phyloP scores from a whole-genome alignment of 768 basidiomycete species.

The Fistulinella prunicolor region DNA sequence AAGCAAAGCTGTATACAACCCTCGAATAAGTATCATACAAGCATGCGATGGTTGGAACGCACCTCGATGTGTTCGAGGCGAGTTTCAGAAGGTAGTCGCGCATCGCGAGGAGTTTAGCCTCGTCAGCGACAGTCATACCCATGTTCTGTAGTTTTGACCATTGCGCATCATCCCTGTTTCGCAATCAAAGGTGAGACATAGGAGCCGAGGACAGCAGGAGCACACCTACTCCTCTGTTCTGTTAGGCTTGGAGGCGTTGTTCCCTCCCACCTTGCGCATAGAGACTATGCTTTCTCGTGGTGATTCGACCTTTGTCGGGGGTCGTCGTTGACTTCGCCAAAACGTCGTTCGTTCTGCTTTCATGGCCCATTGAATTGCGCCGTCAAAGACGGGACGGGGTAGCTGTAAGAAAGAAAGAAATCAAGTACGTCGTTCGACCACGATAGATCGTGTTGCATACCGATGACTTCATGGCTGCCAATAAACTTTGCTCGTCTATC shows the following conservation, averaged over 20 bases:
- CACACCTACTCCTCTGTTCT: slow-evolving; percentile 78
- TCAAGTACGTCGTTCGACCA: background rate
- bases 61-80: slow-evolving; percentile 78
- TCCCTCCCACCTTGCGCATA: slow-evolving; percentile 50
- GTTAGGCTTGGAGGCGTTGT: slow-evolving; percentile 40
- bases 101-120: slow-evolving; percentile 84
- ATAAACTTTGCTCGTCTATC: slow-evolving; percentile 71
- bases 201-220: background rate
- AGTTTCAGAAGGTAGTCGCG: slow-evolving; percentile 85
- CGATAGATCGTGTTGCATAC: slow-evolving; percentile 44
- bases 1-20: slow-evolving; percentile 51
- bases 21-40: slow-evolving; percentile 1
- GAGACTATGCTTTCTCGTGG: slow-evolving; percentile 70
- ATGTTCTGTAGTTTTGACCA: slow-evolving; percentile 78
- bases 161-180: slow-evolving; percentile 69
- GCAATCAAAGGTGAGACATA: background rate
- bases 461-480: slow-evolving; percentile 73
- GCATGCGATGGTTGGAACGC: slow-evolving; percentile 8
- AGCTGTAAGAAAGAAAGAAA: slow-evolving; percentile 34
- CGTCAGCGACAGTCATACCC: slow-evolving; percentile 80
- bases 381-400: slow-evolving; percentile 75
- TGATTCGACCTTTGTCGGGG: slow-evolving; percentile 53
- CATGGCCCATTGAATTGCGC: slow-evolving; percentile 86
- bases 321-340: slow-evolving; percentile 61
- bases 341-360: slow-evolving; percentile 76